Evolutionary conservation across 164 flowering plant species (phyloP).

Genomic region (Magnolia officinalis): DNA sequence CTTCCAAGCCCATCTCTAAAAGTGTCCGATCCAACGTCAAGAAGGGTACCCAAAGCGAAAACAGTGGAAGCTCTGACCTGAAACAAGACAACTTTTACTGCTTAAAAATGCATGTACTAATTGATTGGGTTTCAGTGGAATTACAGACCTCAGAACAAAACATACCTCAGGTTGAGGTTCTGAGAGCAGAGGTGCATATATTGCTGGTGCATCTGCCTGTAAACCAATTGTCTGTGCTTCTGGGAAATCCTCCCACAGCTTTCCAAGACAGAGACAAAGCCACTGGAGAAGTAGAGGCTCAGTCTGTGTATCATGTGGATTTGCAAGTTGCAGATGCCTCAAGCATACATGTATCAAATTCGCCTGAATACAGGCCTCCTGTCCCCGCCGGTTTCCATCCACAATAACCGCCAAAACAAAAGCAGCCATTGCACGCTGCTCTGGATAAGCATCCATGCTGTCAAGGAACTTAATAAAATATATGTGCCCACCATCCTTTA

Average conservation of each 20-base stretch:
- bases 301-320: conserved; percentile 58
- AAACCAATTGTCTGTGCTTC: conserved; percentile 76
- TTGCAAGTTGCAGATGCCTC: conserved; percentile 65
- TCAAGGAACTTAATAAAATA: conserved; percentile 94
- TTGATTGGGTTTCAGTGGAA: not conserved
- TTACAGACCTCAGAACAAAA: not conserved
- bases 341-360: conserved; percentile 76
- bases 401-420: conserved; percentile 96
- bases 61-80: conserved; percentile 97
- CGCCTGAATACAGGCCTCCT: conserved; percentile 85
- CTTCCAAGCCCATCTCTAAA: conserved; percentile 58
- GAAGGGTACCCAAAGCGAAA: conserved; percentile 81
- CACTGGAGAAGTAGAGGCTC: conserved; percentile 93
- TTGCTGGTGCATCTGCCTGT: conserved; percentile 70
- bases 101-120: not conserved
- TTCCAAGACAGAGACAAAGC: conserved; percentile 94
- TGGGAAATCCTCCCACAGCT: conserved; percentile 86
- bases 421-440: conserved; percentile 99
- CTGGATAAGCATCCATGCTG: conserved; percentile 85
- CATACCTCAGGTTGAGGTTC: conserved; percentile 96
- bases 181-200: conserved; percentile 51
- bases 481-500: conserved; percentile 94
- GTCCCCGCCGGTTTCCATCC: conserved; percentile 87
- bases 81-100: conserved; percentile 1
- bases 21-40: conserved; percentile 71